Evolutionary conservation across 805 yeast genomes (phyloP), one percentile per base, ranked within the genome.

Genomic region (Suhomyces pyralidae): DNA sequence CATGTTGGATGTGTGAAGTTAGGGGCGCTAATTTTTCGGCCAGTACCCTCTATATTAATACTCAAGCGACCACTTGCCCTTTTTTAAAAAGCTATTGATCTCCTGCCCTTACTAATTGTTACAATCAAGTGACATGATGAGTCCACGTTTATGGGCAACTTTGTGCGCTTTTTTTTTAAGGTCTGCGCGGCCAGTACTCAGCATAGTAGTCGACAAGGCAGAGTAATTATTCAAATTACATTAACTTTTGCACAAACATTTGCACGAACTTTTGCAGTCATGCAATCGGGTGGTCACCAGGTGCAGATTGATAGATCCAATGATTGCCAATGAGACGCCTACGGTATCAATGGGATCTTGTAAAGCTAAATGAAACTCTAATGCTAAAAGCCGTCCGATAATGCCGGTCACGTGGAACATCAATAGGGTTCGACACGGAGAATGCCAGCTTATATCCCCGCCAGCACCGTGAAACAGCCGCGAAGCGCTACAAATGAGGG

Each of bases 1-100:
- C 75, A 69, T 69, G 7, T 19, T 36, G 34, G 40, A 17, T n/a
- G 5, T 28, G 40, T 7, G 22, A n/a, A 14, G n/a, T 10, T 32
- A n/a, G 17, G 3, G 30, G 12, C 10, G 30, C 22, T 12, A 7
- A 20, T 24, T 20, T 22, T 12, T 20, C 19, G 45, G 30, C 17
- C 45, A 24, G 20, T 8, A 12, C 45, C 30, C 30, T 40, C 20
- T n/a, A 20, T 20, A 42, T 42, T 24, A 42, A 42, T 22, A 24
- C 26, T 22, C 45, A 42, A 42, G 42, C 20, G 45, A 40, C 26
- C 44, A 38, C 49, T 42, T 14, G 49, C 36, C 43, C 30, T 20
- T 47, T 17, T 22, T 28, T 15, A 46, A 34, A 30, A 25, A 34
- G n/a, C 30, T 26, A 38, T 34, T 38, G 45, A 24, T 38, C 22